Evolutionary conservation across 208 protist genomes (phyloP).

Genomic region (Wallacemonas sp.): DNA sequence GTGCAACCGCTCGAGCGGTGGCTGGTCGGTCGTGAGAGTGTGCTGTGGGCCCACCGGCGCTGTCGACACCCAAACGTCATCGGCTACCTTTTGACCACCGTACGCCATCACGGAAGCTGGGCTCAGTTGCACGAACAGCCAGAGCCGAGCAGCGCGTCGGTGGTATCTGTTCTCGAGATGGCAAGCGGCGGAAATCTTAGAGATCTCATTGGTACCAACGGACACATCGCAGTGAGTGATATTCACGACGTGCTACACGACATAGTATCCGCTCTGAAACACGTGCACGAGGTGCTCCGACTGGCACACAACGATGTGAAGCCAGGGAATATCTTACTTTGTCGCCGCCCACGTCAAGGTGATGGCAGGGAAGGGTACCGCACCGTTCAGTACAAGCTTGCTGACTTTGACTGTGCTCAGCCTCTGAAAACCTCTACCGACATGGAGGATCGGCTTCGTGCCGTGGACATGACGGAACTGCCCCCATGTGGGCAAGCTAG

Average conservation of each 20-base stretch:
- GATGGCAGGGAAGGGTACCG: background rate
- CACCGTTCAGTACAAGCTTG: conserved; percentile 44
- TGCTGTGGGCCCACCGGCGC: background rate
- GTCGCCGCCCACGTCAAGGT: conserved; percentile 10
- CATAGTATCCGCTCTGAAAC: conserved; percentile 38
- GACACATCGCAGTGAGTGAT: conserved; percentile 11
- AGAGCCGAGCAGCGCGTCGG: background rate
- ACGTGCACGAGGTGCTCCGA: conserved; percentile 47
- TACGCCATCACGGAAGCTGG: background rate
- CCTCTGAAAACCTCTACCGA: background rate
- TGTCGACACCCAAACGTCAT: background rate
- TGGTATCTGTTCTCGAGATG: conserved; percentile 13
- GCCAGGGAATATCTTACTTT: conserved; percentile 79
- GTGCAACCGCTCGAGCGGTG: conserved; percentile 1
- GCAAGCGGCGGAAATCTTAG: conserved; percentile 18
- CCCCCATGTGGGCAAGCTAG: background rate
- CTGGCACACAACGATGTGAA: conserved; percentile 85
- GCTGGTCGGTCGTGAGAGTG: background rate
- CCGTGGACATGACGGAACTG: background rate
- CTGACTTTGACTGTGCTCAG: conserved; percentile 40
- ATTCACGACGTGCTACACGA: conserved; percentile 37
- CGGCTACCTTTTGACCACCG: background rate
- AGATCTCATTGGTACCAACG: background rate
- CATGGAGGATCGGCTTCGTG: background rate
- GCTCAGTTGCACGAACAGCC: too few relatives aligned